A percentile compares a stretch with the other conserved stretches of the same genome.
Evolutionary conservation across 371 early-diverging fungal species (phyloP).

Genomic region (Catenaria anguillulae): DNA sequence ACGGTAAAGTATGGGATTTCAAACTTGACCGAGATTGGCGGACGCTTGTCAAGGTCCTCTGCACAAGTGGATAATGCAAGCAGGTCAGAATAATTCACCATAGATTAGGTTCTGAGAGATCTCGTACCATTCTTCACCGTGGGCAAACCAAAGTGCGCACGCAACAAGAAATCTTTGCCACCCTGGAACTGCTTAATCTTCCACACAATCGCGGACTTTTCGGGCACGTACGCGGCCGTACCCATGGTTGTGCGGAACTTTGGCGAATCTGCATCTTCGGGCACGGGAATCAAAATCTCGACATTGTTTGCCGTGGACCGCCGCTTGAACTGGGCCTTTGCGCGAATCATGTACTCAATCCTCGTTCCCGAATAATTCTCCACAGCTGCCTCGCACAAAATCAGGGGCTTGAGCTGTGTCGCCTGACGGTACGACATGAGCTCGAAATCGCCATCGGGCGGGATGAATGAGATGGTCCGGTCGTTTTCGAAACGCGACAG

Average conservation of each 20-base stretch:
- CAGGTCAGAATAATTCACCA: not conserved
- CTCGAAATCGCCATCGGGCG: slow-evolving; percentile 98
- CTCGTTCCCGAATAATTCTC: slow-evolving; percentile 84
- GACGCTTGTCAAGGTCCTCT: slow-evolving; percentile 83
- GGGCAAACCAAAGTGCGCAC: slow-evolving; percentile 93
- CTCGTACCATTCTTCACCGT: slow-evolving; percentile 75
- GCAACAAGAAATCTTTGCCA: slow-evolving; percentile 85
- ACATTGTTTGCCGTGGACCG: slow-evolving; percentile 95
- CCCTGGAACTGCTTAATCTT: slow-evolving; percentile 96
- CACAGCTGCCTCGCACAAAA: slow-evolving; percentile 89
- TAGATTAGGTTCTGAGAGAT: too few species aligned
- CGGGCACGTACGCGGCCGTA: slow-evolving; percentile 84
- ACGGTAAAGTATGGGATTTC: slow-evolving; percentile 97
- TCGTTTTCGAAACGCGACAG: slow-evolving; percentile 89
- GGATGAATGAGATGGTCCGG: slow-evolving; percentile 95
- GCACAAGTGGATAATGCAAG: not conserved
- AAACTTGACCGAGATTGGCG: slow-evolving; percentile 92
- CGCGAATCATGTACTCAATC: slow-evolving; percentile 91
- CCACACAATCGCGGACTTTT: slow-evolving; percentile 87
- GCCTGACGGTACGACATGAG: slow-evolving; percentile 95
- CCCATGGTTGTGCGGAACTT: slow-evolving; percentile 86
- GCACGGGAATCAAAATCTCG: slow-evolving; percentile 91
- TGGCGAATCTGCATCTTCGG: slow-evolving; percentile 91
- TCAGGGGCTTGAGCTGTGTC: slow-evolving; percentile 88
- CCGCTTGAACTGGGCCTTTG: slow-evolving; percentile 91